Percentiles rank a stretch among this genome's conserved stretches.
Evolutionary conservation across 164 flowering plant species (phyloP).

Genomic region (Euptelea pleiosperma): DNA sequence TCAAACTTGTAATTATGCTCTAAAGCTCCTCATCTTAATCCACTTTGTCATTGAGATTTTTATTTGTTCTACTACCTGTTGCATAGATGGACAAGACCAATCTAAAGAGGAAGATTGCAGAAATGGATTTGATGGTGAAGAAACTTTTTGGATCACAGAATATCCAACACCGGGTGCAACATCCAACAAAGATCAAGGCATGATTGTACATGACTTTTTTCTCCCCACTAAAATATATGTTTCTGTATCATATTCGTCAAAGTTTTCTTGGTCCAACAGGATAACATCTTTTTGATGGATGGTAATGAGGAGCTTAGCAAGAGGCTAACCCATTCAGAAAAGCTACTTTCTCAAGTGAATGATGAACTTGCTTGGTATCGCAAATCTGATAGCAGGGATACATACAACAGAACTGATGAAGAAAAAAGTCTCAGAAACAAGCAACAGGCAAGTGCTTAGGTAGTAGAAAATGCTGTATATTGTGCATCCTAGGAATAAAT

Average conservation of each 20-base stretch:
- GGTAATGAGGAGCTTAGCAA: conserved; percentile 30
- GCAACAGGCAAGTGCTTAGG: conserved; percentile 19
- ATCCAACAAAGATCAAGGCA: conserved; percentile 34
- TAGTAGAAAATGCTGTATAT: not conserved
- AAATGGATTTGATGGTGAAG: conserved; percentile 65
- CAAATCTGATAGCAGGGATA: conserved; percentile 24
- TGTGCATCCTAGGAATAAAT: not conserved
- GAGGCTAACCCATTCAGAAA: conserved; percentile 49
- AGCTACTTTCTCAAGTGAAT: conserved; percentile 46
- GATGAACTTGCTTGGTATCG: conserved; percentile 46
- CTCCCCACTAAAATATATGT: not conserved
- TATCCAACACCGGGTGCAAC: conserved; percentile 30
- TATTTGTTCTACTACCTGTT: not conserved
- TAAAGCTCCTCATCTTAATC: not conserved
- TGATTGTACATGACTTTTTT: conserved; percentile 5
- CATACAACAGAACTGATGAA: conserved; percentile 15
- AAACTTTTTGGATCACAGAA: conserved; percentile 31
- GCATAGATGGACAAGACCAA: conserved; percentile 60
- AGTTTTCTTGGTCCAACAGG: conserved; percentile 25
- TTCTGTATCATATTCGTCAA: not conserved
- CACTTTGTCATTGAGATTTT: conserved; percentile 1
- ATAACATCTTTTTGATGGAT: conserved; percentile 17
- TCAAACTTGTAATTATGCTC: conserved; percentile 1
- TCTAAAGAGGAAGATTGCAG: conserved; percentile 47
- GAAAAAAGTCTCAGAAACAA: conserved; percentile 17